Percentiles rank a stretch among this genome's conserved stretches.
Evolutionary conservation across 2,329 filamentous ascomycete species (phyloP).

Genomic region (Trichoderma lentiforme): DNA sequence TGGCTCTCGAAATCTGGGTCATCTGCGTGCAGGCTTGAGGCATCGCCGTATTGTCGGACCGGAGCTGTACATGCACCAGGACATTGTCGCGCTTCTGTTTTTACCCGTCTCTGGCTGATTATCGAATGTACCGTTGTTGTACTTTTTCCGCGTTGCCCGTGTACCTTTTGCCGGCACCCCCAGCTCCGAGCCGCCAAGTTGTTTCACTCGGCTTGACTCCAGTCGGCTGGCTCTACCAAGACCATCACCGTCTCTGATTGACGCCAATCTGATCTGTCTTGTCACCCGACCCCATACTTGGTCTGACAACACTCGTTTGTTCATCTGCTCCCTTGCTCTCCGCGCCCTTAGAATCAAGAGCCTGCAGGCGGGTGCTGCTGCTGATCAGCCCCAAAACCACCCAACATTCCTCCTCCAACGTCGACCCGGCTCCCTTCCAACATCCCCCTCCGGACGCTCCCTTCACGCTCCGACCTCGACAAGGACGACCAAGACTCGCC

Average conservation of each 20-base stretch:
- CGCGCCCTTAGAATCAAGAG: conserved; percentile 27
- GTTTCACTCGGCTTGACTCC: conserved; percentile 8
- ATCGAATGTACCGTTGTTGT: neutral
- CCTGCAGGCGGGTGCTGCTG: conserved; percentile 67
- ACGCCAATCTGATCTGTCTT: conserved; percentile 5
- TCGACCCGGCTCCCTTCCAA: conserved; percentile 70
- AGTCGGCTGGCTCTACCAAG: neutral
- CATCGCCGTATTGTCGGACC: conserved; percentile 8
- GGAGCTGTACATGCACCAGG: conserved; percentile 1
- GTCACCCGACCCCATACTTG: conserved; percentile 13
- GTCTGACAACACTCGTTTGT: conserved; percentile 2
- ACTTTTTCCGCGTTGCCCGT: neutral
- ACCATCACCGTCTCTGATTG: conserved; percentile 14
- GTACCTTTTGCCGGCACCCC: conserved; percentile 2
- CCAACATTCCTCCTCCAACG: conserved; percentile 80
- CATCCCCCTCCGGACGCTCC: conserved; percentile 81
- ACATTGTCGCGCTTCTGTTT: neutral
- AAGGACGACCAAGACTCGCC: conserved; percentile 43
- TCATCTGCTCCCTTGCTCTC: neutral
- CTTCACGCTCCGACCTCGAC: conserved; percentile 37
- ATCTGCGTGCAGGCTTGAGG: conserved; percentile 18
- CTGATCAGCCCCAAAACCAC: conserved; percentile 69
- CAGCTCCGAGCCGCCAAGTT: conserved; percentile 6
- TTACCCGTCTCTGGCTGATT: neutral
- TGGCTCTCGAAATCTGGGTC: conserved; percentile 16